Evolutionary conservation across 2,329 filamentous ascomycete species (phyloP).

Genomic region (Trichoderma aggressivum): DNA sequence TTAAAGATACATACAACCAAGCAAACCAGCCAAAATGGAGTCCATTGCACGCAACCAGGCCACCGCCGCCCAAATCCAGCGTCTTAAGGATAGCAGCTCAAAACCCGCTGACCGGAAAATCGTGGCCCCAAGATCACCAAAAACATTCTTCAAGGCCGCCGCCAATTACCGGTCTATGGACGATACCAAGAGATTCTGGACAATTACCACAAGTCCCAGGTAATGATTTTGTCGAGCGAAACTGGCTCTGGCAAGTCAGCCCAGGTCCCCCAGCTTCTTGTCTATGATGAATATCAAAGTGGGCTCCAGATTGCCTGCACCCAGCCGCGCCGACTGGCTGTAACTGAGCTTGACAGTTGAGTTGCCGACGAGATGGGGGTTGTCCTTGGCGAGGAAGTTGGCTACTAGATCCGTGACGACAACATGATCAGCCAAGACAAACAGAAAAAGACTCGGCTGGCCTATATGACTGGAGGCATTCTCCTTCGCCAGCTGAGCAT

Average conservation of each 20-base stretch:
- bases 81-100: not conserved
- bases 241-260: constrained; percentile 24
- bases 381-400: not conserved
- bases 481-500: not conserved
- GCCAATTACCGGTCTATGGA: not conserved
- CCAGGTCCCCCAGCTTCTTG: constrained; percentile 20
- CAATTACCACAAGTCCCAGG: constrained; percentile 19
- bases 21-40: not conserved
- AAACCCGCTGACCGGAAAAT: not conserved
- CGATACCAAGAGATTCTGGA: not conserved
- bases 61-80: not conserved
- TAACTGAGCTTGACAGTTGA: not conserved
- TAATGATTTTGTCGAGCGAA: constrained; percentile 21
- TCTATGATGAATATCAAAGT: constrained; percentile 19
- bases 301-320: constrained; percentile 83
- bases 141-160: not conserved
- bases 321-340: constrained; percentile 58
- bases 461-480: not conserved
- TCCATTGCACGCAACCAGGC: not conserved
- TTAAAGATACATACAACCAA: not conserved
- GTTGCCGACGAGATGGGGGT: not conserved
- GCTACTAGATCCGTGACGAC: not conserved
- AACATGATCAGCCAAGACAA: not conserved
- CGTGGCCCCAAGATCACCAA: not conserved
- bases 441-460: not conserved